Evolutionary conservation across 768 basidiomycete genomes (phyloP).

Genomic region (Rossbeevera mucosa): DNA sequence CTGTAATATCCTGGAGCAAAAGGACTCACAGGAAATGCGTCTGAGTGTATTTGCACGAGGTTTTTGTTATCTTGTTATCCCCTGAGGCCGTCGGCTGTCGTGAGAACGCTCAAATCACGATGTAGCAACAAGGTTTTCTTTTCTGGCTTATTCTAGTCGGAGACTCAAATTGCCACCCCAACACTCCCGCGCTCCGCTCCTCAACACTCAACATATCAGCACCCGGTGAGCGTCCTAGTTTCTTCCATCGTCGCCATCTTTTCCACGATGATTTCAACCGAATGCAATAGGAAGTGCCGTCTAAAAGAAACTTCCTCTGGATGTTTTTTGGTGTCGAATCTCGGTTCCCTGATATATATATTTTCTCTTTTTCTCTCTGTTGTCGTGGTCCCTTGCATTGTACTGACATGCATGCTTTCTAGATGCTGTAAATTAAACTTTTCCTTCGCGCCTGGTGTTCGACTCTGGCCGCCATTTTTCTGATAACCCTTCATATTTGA

Average conservation of each 20-base stretch:
- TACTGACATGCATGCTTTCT: slow-evolving; percentile 6
- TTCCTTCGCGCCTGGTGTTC: too few species aligned
- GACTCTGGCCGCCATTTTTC: background rate
- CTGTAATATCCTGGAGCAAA: slow-evolving; percentile 10
- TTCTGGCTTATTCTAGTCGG: slow-evolving; percentile 28
- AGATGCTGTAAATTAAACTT: background rate
- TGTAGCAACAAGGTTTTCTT: slow-evolving; percentile 23
- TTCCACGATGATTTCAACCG: slow-evolving; percentile 30
- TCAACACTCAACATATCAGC: background rate
- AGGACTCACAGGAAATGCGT: slow-evolving; percentile 24
- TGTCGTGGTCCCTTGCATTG: background rate
- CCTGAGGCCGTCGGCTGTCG: slow-evolving; percentile 34
- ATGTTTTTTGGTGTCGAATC: slow-evolving; percentile 30
- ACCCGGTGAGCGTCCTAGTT: slow-evolving; percentile 16
- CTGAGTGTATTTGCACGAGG: slow-evolving; percentile 17
- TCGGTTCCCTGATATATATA: slow-evolving; percentile 31
- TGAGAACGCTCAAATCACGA: slow-evolving; percentile 32
- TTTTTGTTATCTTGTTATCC: slow-evolving; percentile 35
- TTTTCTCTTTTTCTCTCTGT: background rate
- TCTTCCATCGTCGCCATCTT: background rate
- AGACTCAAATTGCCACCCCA: slow-evolving; percentile 20
- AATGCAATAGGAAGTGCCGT: slow-evolving; percentile 37
- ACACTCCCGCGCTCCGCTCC: slow-evolving; percentile 3
- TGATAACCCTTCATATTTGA: slow-evolving; percentile 14
- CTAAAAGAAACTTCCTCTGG: slow-evolving; percentile 24